Conservation (phyloP, 768 basidiomycete genomes). For the Bullera alba region DNA sequence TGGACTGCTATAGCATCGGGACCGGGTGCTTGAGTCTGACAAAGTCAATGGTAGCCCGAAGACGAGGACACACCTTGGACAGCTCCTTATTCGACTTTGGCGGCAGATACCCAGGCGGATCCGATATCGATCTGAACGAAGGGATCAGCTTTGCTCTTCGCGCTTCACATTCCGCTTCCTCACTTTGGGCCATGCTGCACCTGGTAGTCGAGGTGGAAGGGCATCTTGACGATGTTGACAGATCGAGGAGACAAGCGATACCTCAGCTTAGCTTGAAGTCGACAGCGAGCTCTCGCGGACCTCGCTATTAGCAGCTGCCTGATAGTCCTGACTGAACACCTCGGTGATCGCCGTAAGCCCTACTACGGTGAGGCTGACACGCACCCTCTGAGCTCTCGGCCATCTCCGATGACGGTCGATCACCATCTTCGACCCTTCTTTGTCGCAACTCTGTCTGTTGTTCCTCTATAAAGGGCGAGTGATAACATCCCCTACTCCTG, state of each 20-base stretch:
- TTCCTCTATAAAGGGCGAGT: no score
- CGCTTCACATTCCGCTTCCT: neutral
- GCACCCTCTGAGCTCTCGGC: no score
- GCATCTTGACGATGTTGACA: constrained; percentile 5
- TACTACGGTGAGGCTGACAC: no score
- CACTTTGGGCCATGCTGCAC: constrained; percentile 16
- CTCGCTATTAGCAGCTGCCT: no score
- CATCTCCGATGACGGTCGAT: no score
- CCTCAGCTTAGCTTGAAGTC: neutral
- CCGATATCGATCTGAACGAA: constrained; percentile 14
- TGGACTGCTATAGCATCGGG: constrained; percentile 13
- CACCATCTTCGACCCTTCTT: no score
- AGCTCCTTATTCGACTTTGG: constrained; percentile 9
- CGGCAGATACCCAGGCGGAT: constrained; percentile 31
- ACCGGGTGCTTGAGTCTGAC: constrained; percentile 5
- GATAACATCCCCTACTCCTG: no score
- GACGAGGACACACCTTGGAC: constrained; percentile 7
- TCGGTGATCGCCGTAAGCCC: no score
- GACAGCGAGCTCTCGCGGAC: no score
- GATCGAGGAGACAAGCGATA: neutral
- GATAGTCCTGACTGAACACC: no score
- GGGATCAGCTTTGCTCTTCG: constrained; percentile 3
- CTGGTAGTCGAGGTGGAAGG: constrained; percentile 18
- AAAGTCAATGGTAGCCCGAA: neutral
- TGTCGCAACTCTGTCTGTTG: no score